phyloP scores from a whole-genome alignment of 495 filamentous ascomycete genomes.

The Mytilinidion resinicola region DNA sequence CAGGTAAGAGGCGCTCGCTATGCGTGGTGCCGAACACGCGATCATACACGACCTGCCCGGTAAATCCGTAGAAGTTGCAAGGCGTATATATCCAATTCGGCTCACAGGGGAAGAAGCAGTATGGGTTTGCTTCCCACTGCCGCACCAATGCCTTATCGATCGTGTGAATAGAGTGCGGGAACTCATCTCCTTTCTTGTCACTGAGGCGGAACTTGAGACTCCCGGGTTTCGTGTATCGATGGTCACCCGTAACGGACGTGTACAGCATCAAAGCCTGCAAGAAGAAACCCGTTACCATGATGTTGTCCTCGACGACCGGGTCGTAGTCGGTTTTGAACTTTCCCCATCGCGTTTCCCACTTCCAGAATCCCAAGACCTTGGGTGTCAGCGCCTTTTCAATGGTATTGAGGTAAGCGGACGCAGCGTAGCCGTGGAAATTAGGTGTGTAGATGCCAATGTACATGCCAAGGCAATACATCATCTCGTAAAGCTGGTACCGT shows the following conservation, averaged over 20 bases:
- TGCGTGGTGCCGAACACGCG: slow-evolving; percentile 10
- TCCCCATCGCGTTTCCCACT: slow-evolving; percentile 19
- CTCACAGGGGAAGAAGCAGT: slow-evolving; percentile 18
- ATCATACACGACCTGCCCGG: slow-evolving; percentile 7
- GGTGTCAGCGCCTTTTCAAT: slow-evolving; percentile 18
- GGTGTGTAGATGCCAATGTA: slow-evolving; percentile 18
- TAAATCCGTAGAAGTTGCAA: slow-evolving; percentile 17
- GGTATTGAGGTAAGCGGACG: slow-evolving; percentile 3
- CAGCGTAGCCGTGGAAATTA: slow-evolving; percentile 21
- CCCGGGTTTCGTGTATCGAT: slow-evolving; percentile 12
- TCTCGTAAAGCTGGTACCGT: slow-evolving; percentile 16
- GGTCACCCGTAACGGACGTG: slow-evolving; percentile 14
- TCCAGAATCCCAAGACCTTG: slow-evolving; percentile 15
- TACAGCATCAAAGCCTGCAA: slow-evolving; percentile 10
- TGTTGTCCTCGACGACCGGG: slow-evolving; percentile 17
- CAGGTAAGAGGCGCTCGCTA: neutral
- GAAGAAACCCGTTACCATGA: slow-evolving; percentile 20
- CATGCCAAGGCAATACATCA: slow-evolving; percentile 6
- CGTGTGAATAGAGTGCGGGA: slow-evolving; percentile 7
- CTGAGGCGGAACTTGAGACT: slow-evolving; percentile 8
- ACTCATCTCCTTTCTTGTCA: neutral
- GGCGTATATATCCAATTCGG: slow-evolving; percentile 19
- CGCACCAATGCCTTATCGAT: slow-evolving; percentile 9
- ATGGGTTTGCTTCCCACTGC: slow-evolving; percentile 10
- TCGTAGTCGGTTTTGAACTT: slow-evolving; percentile 16